phyloP scores from a whole-genome alignment of 1,284 basidiomycete genomes.

The Apiotrichum brassicae region DNA sequence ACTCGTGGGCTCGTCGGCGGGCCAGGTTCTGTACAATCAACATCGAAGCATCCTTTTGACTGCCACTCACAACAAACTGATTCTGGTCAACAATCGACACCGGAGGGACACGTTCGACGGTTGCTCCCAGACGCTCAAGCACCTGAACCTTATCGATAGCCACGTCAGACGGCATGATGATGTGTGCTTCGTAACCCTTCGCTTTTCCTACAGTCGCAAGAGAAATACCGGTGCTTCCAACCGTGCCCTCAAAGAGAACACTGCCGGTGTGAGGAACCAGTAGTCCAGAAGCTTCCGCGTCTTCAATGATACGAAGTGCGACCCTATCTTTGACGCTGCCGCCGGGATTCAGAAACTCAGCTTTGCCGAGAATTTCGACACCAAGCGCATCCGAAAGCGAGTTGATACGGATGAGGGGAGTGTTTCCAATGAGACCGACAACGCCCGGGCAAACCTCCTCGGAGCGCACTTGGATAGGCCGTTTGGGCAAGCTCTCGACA shows the following conservation, averaged over 20 bases:
- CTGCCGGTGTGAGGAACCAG: conserved; percentile 82
- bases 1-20: conserved; percentile 63
- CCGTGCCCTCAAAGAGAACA: conserved; percentile 94
- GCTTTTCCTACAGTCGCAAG: conserved; percentile 87
- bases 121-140: conserved; percentile 74
- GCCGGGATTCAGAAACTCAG: conserved; percentile 81
- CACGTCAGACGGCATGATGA: conserved; percentile 91
- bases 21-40: conserved; percentile 79
- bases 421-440: conserved; percentile 86
- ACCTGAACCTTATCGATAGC: conserved; percentile 83
- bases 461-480: conserved; percentile 67
- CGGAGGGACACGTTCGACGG: conserved; percentile 75
- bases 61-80: conserved; percentile 58
- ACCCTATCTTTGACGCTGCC: conserved; percentile 98
- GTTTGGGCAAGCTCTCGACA: conserved; percentile 46
- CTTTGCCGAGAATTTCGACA: conserved; percentile 67
- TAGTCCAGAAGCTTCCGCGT: conserved; percentile 79
- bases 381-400: conserved; percentile 84
- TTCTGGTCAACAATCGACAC: conserved; percentile 88
- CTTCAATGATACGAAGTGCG: conserved; percentile 82
- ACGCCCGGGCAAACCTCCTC: conserved; percentile 66
- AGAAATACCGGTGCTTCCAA: conserved; percentile 94
- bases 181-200: conserved; percentile 57
- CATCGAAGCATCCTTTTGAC: too few relatives aligned
- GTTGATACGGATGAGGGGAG: conserved; percentile 84